Base-by-base conservation (phyloP, 2,329 filamentous ascomycete species). In the Paraphaeosphaeria sporulosa region DNA sequence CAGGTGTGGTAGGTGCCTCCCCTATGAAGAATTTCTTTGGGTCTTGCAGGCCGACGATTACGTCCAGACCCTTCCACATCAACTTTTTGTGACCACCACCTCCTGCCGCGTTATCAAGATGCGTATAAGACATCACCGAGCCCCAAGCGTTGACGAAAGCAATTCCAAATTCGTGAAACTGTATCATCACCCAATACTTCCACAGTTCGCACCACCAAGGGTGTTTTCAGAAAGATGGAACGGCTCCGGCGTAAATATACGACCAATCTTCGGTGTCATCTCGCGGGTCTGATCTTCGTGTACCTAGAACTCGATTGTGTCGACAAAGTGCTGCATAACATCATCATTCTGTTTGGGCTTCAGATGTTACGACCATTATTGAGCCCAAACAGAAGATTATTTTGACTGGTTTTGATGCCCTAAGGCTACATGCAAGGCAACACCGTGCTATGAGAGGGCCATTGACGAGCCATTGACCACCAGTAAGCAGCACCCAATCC, bases 71-170 rank as follows among this genome's bases (percentile, higher is more conserved):
- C 1, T 55, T 50, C 81, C 82, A 83, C 3, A 15, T 6, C 1
- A 23, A 55, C 0, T 54, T 3, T 0, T 79, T 25, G 1, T 77
- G 54, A 2, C 69, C 68, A 54, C 80, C 75, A 13, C 70, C 19
- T 15, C 46, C 55, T 1, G 79, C 54, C 1, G 81, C 80, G 51
- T 81, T 79, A 68, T 83, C 83, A 0, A 84, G 63, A 49, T 85
- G 82, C 1, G 61, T 63, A 0, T 73, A 63, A 48, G 72, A 78
- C 12, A 74, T 62, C 12, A 82, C 70, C 0, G 80, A 78, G 1
- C 79, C 78, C 76, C 76, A 83, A 1, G 75, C 75, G 49, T 78
- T 76, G 10, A 66, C 69, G 17, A 81, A 72, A 0, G 55, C 48
- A 12, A 81, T 62, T 1, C 80, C 73, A 0, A 71, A 8, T 1